A percentile compares a stretch with the other conserved stretches of the same genome.
Evolutionary conservation across 768 basidiomycete species (phyloP).

Genomic region (Pleurotus tuoliensis): DNA sequence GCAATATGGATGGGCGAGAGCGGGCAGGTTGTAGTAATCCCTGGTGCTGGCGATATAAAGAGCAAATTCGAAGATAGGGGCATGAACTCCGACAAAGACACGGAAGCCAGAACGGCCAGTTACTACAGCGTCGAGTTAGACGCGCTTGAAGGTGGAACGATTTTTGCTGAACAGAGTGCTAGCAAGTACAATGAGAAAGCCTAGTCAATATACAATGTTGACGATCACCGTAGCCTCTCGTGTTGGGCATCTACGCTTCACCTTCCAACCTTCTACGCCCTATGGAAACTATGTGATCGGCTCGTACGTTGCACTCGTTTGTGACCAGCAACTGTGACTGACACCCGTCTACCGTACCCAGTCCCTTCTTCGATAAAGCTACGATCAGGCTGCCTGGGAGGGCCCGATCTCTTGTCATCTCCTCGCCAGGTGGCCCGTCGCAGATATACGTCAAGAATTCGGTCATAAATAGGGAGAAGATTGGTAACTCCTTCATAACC

Average conservation of each 20-base stretch:
- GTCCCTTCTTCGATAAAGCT: constrained; percentile 50
- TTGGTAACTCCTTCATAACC: not conserved
- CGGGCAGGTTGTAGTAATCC: constrained; percentile 56
- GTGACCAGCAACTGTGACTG: not conserved
- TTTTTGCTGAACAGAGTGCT: constrained; percentile 47
- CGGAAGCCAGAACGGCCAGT: constrained; percentile 39
- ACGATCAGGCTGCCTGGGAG: constrained; percentile 50
- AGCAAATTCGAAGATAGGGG: constrained; percentile 46
- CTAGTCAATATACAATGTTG: not conserved
- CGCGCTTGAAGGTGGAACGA: constrained; percentile 34
- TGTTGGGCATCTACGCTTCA: constrained; percentile 61
- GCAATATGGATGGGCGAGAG: constrained; percentile 91
- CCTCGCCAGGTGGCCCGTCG: constrained; percentile 50
- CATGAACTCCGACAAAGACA: constrained; percentile 38
- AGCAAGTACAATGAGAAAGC: constrained; percentile 28
- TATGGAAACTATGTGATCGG: constrained; percentile 72
- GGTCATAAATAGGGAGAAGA: not conserved
- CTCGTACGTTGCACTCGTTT: constrained; percentile 40
- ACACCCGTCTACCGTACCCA: constrained; percentile 11
- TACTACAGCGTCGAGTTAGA: constrained; percentile 49
- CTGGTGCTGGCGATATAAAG: constrained; percentile 45
- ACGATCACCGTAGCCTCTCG: constrained; percentile 46
- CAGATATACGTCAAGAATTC: constrained; percentile 55
- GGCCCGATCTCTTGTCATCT: constrained; percentile 41
- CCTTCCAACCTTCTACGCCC: constrained; percentile 37